These are phyloP conservation scores for Penicillium brasilianum DNA, from an alignment of 2,329 filamentous ascomycete species.

Conservation along the genomic window DNA sequence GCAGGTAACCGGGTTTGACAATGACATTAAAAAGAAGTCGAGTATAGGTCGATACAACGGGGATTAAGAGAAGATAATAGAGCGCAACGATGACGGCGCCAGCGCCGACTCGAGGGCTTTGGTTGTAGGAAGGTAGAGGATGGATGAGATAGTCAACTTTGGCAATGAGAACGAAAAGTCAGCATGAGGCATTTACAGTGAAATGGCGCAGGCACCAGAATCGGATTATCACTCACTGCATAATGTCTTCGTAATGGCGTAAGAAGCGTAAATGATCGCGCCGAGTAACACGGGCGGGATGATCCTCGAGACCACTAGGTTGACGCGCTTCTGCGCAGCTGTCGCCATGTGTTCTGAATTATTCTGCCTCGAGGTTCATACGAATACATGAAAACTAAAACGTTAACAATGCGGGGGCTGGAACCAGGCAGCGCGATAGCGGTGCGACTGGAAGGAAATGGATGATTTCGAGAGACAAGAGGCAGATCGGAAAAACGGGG, in stretches of 20 bases:
- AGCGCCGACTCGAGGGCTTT: slow-evolving; percentile 56
- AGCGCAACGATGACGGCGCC: slow-evolving; percentile 73
- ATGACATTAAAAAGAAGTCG: slow-evolving; percentile 72
- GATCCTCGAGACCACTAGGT: slow-evolving; percentile 65
- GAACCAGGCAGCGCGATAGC: slow-evolving; percentile 6
- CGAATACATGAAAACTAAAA: slow-evolving; percentile 22
- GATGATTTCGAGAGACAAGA: background rate
- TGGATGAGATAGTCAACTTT: slow-evolving; percentile 74
- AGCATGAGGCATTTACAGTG: background rate
- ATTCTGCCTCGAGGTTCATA: slow-evolving; percentile 18
- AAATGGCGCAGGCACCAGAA: background rate
- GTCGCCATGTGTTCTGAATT: slow-evolving; percentile 36
- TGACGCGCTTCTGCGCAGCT: slow-evolving; percentile 52
- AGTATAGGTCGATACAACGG: slow-evolving; percentile 70
- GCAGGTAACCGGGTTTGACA: slow-evolving; percentile 74
- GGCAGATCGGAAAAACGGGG: background rate
- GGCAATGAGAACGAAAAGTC: slow-evolving; percentile 9
- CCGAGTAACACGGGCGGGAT: slow-evolving; percentile 73
- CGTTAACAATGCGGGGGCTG: slow-evolving; percentile 9
- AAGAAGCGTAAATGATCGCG: slow-evolving; percentile 71
- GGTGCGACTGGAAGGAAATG: slow-evolving; percentile 4
- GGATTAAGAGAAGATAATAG: slow-evolving; percentile 73
- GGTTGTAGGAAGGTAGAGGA: slow-evolving; percentile 47
- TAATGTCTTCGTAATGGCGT: slow-evolving; percentile 69
- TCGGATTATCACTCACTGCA: slow-evolving; percentile 61